Evolutionary conservation across 495 filamentous ascomycete genomes (phyloP), one percentile per base, ranked within the genome.

Genomic region (Aspergillus heteromorphus): DNA sequence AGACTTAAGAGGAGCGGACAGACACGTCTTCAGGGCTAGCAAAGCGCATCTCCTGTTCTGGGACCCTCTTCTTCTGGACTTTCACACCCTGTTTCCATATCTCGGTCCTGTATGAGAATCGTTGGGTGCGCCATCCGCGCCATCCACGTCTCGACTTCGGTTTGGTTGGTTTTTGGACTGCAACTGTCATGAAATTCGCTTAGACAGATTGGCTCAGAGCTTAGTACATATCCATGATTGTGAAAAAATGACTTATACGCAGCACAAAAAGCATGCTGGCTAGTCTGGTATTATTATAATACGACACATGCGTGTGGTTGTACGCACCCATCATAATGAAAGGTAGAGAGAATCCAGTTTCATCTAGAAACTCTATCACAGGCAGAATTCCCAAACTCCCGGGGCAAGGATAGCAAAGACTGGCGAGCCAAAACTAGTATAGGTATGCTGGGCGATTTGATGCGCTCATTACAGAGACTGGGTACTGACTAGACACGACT

Each of bases 301-400:
- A 38, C n/a, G 10, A 10, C 31, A 6, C 31, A 11, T 34, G 13
- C 31, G 2, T 34, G 13, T 38, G 34, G 5, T 13, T 38, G n/a
- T n/a, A n/a, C 23, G 23, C 13, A 14, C 11, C n/a, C n/a, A n/a
- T n/a, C n/a, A n/a, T n/a, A 38, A 38, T n/a, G 11, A 14, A 13
- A 38, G 34, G 34, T 38, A 38, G 34, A 38, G 13, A 38, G n/a
- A 38, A 38, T n/a, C 34, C 34, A n/a, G 34, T n/a, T 55, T 49
- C 18, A 55, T 49, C 41, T 50, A 54, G 51, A n/a, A 38, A 66
- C 58, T 69, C 69, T 69, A 48, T 60, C 61, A 68, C 63, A 71
- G 63, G 48, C 17, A 50, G 56, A 64, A 30, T 52, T 55, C 53
- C 62, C 62, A 45, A 73, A 73, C 67, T 69, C 69, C 71, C 56